Evolutionary conservation across 306 rosid genomes (phyloP), one percentile per base, ranked within the genome.

Genomic region (Begonia masoniana): DNA sequence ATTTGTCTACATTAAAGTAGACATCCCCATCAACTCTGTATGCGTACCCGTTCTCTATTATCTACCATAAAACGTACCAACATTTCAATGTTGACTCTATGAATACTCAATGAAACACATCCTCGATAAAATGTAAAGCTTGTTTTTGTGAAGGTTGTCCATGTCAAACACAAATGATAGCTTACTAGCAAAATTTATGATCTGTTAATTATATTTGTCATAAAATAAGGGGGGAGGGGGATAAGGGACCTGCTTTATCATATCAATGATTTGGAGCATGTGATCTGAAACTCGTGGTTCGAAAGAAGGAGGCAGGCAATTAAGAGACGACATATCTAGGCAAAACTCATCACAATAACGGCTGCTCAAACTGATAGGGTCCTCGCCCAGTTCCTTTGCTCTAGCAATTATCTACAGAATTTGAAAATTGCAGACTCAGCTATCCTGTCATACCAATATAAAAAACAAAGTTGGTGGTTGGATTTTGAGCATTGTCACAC

Each of bases 241-340:
- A 47, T 51, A 61, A n/a, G 9, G 43, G 62, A 91, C 99, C 94
- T 83, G 78, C 67, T 78, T 72, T 56, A 91, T 83, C 99, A 91
- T 86, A 64, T 79, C 81, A 59, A 81, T 62, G 62, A 91, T 91
- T 63, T 91, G 96, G 8, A 76, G 78, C 75, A 91, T 86, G 74
- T 91, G 96, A 68, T 81, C 94, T 0, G 99, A 91, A 45, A 91
- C 96, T 74, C 85, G 73, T 11, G 99, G 96, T 56, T 91, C 96
- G 73, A 77, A 76, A 3, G 96, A 73, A 60, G 99, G 96, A 17
- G 84, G 72, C 60, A 91, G 71, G 70, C 96, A 86, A 60, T 77
- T 73, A 26, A 86, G 96, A 71, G 58, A 58, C 56, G 8, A 48
- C 99, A 91, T 91, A 71, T 91, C 99, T 55, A 41, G 79, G 57